Base-by-base conservation (phyloP, 805 yeast species). In the Kazachstania taianensis region DNA sequence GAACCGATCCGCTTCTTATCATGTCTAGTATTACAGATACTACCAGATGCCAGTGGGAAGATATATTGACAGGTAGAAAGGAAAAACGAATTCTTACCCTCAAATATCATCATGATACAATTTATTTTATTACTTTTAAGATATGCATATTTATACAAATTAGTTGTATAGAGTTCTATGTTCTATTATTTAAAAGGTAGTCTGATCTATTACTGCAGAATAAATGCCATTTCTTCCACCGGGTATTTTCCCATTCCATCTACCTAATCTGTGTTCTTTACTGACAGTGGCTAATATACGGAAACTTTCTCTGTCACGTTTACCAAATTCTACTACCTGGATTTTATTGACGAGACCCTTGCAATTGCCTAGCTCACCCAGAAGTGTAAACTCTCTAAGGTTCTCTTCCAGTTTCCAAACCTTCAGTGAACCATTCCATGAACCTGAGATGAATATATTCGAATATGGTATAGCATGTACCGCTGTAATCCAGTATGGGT, bases 401-500 rank as follows among this genome's bases (percentile, higher is more conserved):
- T 73, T 77, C 33, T 72, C 78, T 33, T 69, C 71, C 19, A 89
- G 55, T 51, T 73, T 73, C 97, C 97, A 92, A 31, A 85, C 69
- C 41, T 71, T 75, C 37, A 92, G 57, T 7, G 66, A 55, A 4
- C 97, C 96, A 51, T 75, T 72, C 78, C 84, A 81, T 2, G 97
- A 87, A 1, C 98, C 98, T 9, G 85, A 74, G 30, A 89, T 64
- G 52, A 92, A 84, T 5, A 84, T 58, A 52, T 92, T 86, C 9
- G 87, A 72, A 55, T 74, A 89, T 13, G 97, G 96, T 16, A 89
- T 64, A 0, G 94, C 84, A 48, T 78, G 69, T 7, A 89, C 57
- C 1, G 86, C 67, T 0, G 96, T 85, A 46, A 92, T 80, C 81
- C 89, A 78, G 49, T 79, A 81, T 19, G 97, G 96, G 39, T 73